Conservation (phyloP, 306 rosid genomes). For the Cucurbita moschata region DNA sequence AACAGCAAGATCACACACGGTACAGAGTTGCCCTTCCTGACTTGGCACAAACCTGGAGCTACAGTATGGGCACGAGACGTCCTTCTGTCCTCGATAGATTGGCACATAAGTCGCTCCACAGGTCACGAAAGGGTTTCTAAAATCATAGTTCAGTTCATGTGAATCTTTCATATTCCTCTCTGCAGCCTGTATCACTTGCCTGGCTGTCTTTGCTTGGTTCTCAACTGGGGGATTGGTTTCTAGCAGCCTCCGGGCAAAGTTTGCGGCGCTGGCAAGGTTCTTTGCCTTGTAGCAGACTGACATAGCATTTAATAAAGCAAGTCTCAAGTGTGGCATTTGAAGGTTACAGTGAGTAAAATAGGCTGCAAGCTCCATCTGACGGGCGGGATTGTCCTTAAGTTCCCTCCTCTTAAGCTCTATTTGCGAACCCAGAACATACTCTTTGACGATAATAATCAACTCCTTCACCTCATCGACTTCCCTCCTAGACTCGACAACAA, state of each 20-base stretch:
- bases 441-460: slow-evolving; percentile 59
- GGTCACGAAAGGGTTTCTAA: slow-evolving; percentile 74
- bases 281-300: slow-evolving; percentile 61
- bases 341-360: slow-evolving; percentile 95
- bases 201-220: slow-evolving; percentile 64
- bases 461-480: slow-evolving; percentile 95
- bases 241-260: slow-evolving; percentile 70
- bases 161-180: slow-evolving; percentile 74
- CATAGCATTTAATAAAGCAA: slow-evolving; percentile 64
- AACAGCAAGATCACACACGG: slow-evolving; percentile 72
- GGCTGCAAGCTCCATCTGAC: slow-evolving; percentile 90
- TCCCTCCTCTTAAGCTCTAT: slow-evolving; percentile 83
- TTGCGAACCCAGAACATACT: slow-evolving; percentile 65
- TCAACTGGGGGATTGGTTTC: slow-evolving; percentile 74
- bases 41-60: slow-evolving; percentile 70
- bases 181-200: slow-evolving; percentile 85
- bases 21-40: slow-evolving; percentile 39
- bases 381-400: slow-evolving; percentile 41
- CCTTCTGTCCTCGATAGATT: slow-evolving; percentile 86
- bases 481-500: slow-evolving; percentile 82
- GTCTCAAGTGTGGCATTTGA: slow-evolving; percentile 79
- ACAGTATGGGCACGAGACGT: slow-evolving; percentile 71
- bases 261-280: slow-evolving; percentile 75
- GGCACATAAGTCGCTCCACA: slow-evolving; percentile 87
- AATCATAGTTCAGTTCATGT: slow-evolving; percentile 63